Evolutionary conservation across 2,329 filamentous ascomycete species (phyloP), one percentile per base, ranked within the genome.

Genomic region (Paecilomyces niveus): DNA sequence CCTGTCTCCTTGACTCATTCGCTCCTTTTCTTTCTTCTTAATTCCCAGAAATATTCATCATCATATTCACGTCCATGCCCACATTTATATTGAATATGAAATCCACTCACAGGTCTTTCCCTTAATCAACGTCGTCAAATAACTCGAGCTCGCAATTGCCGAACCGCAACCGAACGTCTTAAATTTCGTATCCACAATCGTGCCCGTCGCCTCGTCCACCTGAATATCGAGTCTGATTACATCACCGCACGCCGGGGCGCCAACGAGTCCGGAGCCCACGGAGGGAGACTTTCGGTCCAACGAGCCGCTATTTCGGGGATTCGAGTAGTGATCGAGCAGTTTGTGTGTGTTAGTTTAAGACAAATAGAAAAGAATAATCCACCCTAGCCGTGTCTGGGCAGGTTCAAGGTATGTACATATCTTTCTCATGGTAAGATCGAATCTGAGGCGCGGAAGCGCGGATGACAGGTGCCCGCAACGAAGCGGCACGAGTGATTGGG

Each of bases 101-200:
- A 45, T 8, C 6, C n/a, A 45, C 53, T 54, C 33, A 54, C 53
- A 54, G 13, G 89, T 96, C 93, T 97, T 99, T 61, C 94, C 94
- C 63, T 91, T 85, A 62, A 99, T 92, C 60, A 99, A 81, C 77
- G 96, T 92, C 8, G 94, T 99, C 68, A 99, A 78, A 74, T 99
- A 99, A 71, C 89, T 94, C 60, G 89, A 95, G 64, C 89, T 93
- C 51, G 94, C 94, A 76, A 99, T 99, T 64, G 94, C 94, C 32
- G 88, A 92, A 57, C 92, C 92, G 74, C 92, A 97, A 55, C 92
- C 92, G 72, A 97, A 97, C 0, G 92, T 97, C 86, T 97, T 97
- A 85, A 97, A 97, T 79, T 95, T 94, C 73, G 96, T 92, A 68
- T 97, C 93, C 68, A 87, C 87, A 73, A 97, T 97, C 67, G 87